These are phyloP conservation scores for Rhizopogon vinicolor DNA, from an alignment of 768 basidiomycete species.

Conservation along the genomic window DNA sequence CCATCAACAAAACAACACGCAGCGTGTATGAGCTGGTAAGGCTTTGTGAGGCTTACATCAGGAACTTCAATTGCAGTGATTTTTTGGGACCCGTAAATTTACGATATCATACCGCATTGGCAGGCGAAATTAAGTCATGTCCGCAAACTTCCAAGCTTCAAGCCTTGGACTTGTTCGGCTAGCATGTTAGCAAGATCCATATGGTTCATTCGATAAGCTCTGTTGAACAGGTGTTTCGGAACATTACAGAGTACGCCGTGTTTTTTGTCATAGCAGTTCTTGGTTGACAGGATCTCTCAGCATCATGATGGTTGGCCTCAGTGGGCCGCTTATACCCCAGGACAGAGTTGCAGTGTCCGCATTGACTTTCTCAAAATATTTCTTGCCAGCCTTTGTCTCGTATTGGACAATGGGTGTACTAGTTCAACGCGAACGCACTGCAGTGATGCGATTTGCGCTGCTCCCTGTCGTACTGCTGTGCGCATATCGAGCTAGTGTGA, in stretches of 20 bases:
- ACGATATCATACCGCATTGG: too few species aligned
- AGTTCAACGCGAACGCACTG: slow-evolving; percentile 41
- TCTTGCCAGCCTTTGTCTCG: slow-evolving; percentile 38
- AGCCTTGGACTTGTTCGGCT: slow-evolving; percentile 3
- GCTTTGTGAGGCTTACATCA: too few species aligned
- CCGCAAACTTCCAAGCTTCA: not conserved
- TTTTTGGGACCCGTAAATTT: not conserved
- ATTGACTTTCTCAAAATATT: slow-evolving; percentile 29
- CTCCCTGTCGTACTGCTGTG: slow-evolving; percentile 45
- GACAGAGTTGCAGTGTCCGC: slow-evolving; percentile 12
- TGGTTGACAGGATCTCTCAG: not conserved
- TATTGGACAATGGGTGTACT: slow-evolving; percentile 52
- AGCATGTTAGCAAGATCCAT: too few species aligned
- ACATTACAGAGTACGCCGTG: not conserved
- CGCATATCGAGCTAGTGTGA: slow-evolving; percentile 33
- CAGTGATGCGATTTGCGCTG: slow-evolving; percentile 34
- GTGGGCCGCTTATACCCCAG: not conserved
- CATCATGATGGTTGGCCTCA: not conserved
- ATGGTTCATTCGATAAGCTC: not conserved
- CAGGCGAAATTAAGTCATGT: too few species aligned
- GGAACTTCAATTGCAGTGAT: too few species aligned
- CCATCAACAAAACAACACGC: too few species aligned
- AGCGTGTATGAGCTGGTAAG: too few species aligned
- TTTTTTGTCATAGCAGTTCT: not conserved
- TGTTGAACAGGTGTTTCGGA: too few species aligned